These are phyloP conservation scores for Pseudogymnoascus sp. DNA, from an alignment of 2,329 filamentous ascomycete genomes.

Conservation along the genomic window DNA sequence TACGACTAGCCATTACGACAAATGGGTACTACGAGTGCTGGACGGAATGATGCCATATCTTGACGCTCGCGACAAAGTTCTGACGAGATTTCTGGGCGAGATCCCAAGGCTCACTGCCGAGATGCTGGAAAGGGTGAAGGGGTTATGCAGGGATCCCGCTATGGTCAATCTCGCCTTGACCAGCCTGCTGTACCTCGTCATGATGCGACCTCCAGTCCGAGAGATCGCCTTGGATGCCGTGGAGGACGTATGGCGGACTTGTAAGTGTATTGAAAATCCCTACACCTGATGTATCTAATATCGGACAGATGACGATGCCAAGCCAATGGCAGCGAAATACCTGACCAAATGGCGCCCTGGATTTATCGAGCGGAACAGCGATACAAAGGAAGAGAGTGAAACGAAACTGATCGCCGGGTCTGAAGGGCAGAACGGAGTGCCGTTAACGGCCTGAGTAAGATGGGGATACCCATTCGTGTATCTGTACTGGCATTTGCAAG, in stretches of 20 bases:
- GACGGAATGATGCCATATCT: constrained; percentile 86
- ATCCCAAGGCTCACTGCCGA: constrained; percentile 70
- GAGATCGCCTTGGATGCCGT: constrained; percentile 58
- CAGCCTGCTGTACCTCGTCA: constrained; percentile 58
- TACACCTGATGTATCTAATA: constrained; percentile 16
- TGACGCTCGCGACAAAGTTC: constrained; percentile 81
- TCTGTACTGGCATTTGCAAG: constrained; percentile 1
- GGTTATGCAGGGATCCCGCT: constrained; percentile 58
- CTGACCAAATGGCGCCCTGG: constrained; percentile 52
- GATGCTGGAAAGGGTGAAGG: constrained; percentile 67
- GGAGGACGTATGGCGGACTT: constrained; percentile 60
- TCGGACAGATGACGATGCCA: constrained; percentile 51
- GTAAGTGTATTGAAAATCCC: constrained; percentile 37
- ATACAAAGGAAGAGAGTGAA: not conserved
- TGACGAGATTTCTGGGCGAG: constrained; percentile 87
- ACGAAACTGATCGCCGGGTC: not conserved
- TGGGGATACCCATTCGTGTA: not conserved
- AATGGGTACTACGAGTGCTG: constrained; percentile 72
- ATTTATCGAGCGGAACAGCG: constrained; percentile 20
- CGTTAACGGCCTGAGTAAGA: constrained; percentile 3
- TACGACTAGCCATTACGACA: constrained; percentile 63
- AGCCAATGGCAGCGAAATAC: constrained; percentile 56
- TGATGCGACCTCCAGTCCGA: constrained; percentile 59
- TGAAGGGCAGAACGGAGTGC: not conserved
- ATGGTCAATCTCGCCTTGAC: constrained; percentile 57